phyloP scores from a whole-genome alignment of 768 basidiomycete genomes.

The Xerocomellus chrysenteron region DNA sequence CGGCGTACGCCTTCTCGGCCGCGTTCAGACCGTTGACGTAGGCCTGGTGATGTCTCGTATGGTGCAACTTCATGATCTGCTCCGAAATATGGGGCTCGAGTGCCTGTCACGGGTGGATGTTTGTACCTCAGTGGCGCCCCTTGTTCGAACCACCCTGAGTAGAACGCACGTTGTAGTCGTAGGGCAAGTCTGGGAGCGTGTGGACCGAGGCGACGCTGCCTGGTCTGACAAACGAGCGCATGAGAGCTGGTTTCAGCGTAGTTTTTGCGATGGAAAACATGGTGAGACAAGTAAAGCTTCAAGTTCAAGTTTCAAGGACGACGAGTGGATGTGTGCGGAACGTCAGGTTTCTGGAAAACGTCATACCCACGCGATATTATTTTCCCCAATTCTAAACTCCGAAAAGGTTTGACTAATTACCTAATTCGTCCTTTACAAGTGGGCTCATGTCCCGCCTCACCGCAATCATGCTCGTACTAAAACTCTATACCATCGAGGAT shows the following conservation, averaged over 20 bases:
- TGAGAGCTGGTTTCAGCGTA: slow-evolving; percentile 41
- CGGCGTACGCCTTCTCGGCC: slow-evolving; percentile 81
- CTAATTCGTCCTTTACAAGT: not conserved
- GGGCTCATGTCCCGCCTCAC: no score
- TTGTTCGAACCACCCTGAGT: not conserved
- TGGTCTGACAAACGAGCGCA: slow-evolving; percentile 46
- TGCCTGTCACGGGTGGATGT: slow-evolving; percentile 46
- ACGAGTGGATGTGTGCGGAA: not conserved
- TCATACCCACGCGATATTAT: not conserved
- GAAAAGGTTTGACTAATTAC: slow-evolving; percentile 1
- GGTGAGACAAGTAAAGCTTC: not conserved
- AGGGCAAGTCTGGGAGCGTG: slow-evolving; percentile 78
- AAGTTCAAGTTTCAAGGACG: not conserved
- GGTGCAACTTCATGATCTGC: slow-evolving; percentile 94
- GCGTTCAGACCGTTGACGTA: slow-evolving; percentile 96
- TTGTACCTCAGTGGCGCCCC: not conserved
- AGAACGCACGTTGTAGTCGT: slow-evolving; percentile 67
- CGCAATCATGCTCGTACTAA: not conserved
- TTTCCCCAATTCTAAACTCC: slow-evolving; percentile 1
- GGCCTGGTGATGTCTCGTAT: slow-evolving; percentile 86
- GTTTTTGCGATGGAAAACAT: slow-evolving; percentile 54
- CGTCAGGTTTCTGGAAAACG: slow-evolving; percentile 3
- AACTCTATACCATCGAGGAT: slow-evolving; percentile 22
- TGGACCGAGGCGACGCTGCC: slow-evolving; percentile 51
- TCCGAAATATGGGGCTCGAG: slow-evolving; percentile 90